Evolutionary conservation across 805 yeast species (phyloP).

Genomic region (Blastobotrys mokoenaii): DNA sequence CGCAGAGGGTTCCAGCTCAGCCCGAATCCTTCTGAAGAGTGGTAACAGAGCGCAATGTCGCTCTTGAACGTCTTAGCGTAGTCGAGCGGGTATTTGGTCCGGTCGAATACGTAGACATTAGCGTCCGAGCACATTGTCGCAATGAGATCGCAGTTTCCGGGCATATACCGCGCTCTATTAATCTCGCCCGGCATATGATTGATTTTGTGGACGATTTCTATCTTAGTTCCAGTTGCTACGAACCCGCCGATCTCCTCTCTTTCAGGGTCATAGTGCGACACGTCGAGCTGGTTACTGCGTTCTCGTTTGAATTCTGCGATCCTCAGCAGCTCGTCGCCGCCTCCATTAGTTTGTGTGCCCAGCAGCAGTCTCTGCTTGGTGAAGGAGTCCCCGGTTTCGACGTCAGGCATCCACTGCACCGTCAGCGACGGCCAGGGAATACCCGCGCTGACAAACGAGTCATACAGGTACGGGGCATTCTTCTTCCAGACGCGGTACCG

Average conservation of each 20-base stretch:
- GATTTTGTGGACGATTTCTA: conserved; percentile 48
- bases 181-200: conserved; percentile 57
- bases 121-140: conserved; percentile 67
- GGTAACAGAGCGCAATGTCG: conserved; percentile 41
- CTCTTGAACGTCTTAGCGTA: conserved; percentile 36
- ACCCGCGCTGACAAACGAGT: conserved; percentile 42
- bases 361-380: conserved; percentile 37
- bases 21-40: conserved; percentile 46
- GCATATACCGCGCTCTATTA: conserved; percentile 64
- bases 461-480: conserved; percentile 49
- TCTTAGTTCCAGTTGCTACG: conserved; percentile 21
- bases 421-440: conserved; percentile 60
- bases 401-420: conserved; percentile 57
- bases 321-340: conserved; percentile 40
- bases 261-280: conserved; percentile 32
- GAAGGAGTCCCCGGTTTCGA: conserved; percentile 14
- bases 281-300: conserved; percentile 16
- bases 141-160: conserved; percentile 78
- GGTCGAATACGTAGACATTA: conserved; percentile 57
- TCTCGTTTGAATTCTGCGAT: conserved; percentile 29
- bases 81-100: conserved; percentile 67
- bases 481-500: conserved; percentile 24
- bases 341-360: conserved; percentile 59
- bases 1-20: conserved; percentile 62
- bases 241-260: conserved; percentile 29